Base-by-base conservation (phyloP, 768 basidiomycete species). In the Tephrocybe sp. region DNA sequence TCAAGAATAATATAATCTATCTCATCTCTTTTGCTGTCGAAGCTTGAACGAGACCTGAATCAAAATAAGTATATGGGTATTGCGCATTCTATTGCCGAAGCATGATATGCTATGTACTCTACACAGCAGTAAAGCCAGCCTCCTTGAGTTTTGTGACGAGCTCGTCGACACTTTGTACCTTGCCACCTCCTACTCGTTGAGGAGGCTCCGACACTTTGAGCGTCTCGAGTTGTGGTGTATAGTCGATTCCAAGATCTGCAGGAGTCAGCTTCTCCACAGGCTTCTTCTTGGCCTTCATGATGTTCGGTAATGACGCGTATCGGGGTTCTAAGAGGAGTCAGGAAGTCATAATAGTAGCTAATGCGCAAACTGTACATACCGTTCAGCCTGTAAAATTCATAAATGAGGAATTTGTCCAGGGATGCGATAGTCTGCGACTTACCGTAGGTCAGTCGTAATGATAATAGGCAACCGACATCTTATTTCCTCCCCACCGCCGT, bases 271-370 rank as follows among this genome's bases (percentile, higher is more conserved):
- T 93, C 70, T 95, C 86, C 38, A 98, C 70, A 12, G 89, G 86
- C 74, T 99, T 99, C 80, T 98, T 99, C 79, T 98, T 98, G n/a
- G 97, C 97, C 70, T 96, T 95, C 92, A 96, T 96, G 69, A 96
- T 96, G 60, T 92, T 94, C 3, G 93, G 92, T 53, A 99, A 68
- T n/a, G 95, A 93, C 0, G 97, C 97, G 63, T 97, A 99, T 59
- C 96, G 87, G 0, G 96, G 96, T 68, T 96, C 95, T 93, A 62
- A 14, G 42, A 48, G 38, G 41, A 35, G 45, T 52, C 9, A 55
- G 36, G 44, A 49, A 43, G 12, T 17, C 16, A 30, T 13, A 33
- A 20, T 17, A 46, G n/a, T 16, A 51, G 11, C 19, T 8, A 13
- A 9, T 19, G 19, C 9, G 41, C 9, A 5, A 39, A 33, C 14